Evolutionary conservation across 2,329 filamentous ascomycete genomes (phyloP).

Genomic region (Aspergillus glaucus): DNA sequence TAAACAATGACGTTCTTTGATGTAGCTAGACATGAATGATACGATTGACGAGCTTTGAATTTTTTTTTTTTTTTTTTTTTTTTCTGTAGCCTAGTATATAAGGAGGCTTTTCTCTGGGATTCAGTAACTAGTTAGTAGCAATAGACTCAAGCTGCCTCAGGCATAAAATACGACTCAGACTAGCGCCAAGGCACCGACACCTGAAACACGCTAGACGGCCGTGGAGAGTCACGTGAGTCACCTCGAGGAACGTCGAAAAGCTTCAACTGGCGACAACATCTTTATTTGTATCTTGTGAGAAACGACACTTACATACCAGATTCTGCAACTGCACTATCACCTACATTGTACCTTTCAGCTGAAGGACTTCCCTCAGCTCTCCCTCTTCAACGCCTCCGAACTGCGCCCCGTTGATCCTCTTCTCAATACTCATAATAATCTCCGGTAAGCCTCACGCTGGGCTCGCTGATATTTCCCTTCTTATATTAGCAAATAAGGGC

Average conservation of each 20-base stretch:
- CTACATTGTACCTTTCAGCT: neutral
- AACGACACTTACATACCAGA: no score
- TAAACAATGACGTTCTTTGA: no score
- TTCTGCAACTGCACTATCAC: neutral
- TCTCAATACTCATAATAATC: conserved; percentile 14
- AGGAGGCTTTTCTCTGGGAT: no score
- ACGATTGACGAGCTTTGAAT: no score
- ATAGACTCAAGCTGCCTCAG: neutral
- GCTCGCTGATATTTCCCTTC: conserved; percentile 1
- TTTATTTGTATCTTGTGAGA: no score
- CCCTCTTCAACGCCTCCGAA: conserved; percentile 3
- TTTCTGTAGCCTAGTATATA: no score
- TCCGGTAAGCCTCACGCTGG: conserved; percentile 7
- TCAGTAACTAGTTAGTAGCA: no score
- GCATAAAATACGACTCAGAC: neutral
- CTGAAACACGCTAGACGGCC: conserved; percentile 26
- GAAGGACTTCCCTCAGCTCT: neutral
- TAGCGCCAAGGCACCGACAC: conserved; percentile 8
- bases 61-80: no score
- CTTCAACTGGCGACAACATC: neutral
- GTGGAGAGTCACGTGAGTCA: conserved; percentile 17
- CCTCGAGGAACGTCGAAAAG: conserved; percentile 1
- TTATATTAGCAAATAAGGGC: neutral
- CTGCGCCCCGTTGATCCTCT: conserved; percentile 23
- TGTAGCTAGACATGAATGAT: no score